A percentile compares a stretch with the other conserved stretches of the same genome.
These are phyloP conservation scores for Paecilomyces formosus DNA, from an alignment of 2,329 filamentous ascomycete species.

Conservation along the genomic window DNA sequence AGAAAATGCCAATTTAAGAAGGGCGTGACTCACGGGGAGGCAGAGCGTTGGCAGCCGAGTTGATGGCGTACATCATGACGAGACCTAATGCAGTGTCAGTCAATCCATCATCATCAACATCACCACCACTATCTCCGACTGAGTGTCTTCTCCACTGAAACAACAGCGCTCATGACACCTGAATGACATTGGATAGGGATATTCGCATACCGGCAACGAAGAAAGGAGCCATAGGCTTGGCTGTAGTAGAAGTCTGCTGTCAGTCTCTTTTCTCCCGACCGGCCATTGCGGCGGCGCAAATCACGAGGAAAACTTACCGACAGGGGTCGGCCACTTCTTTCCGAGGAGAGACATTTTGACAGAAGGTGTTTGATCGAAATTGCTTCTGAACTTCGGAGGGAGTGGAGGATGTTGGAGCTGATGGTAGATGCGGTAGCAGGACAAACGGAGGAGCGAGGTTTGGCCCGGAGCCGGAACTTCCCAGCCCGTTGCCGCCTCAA, in stretches of 20 bases:
- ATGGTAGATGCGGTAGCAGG: slow-evolving; percentile 18
- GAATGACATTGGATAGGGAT: slow-evolving; percentile 1
- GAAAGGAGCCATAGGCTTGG: slow-evolving; percentile 87
- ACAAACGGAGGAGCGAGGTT: slow-evolving; percentile 31
- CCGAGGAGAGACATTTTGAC: slow-evolving; percentile 69
- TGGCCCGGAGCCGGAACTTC: slow-evolving; percentile 19
- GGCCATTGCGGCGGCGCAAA: background rate
- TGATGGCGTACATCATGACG: slow-evolving; percentile 86
- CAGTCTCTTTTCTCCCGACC: slow-evolving; percentile 13
- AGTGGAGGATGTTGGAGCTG: slow-evolving; percentile 16
- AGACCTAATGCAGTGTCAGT: slow-evolving; percentile 49
- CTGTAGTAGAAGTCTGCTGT: slow-evolving; percentile 44
- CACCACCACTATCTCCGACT: slow-evolving; percentile 3
- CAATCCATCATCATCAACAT: slow-evolving; percentile 15
- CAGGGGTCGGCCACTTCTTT: slow-evolving; percentile 75
- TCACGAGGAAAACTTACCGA: slow-evolving; percentile 53
- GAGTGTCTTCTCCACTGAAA: background rate
- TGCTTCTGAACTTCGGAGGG: slow-evolving; percentile 17
- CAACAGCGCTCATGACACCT: background rate
- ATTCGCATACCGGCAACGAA: slow-evolving; percentile 76
- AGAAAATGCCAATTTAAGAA: background rate
- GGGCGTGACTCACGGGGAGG: slow-evolving; percentile 62
- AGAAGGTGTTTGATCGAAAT: slow-evolving; percentile 23
- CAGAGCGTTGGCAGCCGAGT: slow-evolving; percentile 70
- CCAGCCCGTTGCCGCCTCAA: slow-evolving; percentile 18